Conservation (phyloP, 768 basidiomycete genomes). For the Termitomyces sp. region DNA sequence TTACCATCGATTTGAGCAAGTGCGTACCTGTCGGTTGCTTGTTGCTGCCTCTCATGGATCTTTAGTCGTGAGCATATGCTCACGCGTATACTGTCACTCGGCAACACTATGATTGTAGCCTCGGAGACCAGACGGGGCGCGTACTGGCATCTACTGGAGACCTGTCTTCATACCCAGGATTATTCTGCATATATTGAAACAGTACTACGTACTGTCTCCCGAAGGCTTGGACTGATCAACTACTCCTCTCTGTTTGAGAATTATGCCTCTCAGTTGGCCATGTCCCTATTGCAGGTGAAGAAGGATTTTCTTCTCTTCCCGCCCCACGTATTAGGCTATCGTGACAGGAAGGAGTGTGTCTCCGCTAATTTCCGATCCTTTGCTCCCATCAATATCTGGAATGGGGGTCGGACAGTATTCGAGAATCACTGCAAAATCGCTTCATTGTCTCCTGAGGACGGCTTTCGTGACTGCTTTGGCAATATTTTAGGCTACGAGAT, state of each 20-base stretch:
- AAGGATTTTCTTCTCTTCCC: slow-evolving; percentile 60
- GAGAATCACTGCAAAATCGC: slow-evolving; percentile 56
- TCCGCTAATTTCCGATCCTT: slow-evolving; percentile 61
- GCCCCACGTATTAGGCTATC: slow-evolving; percentile 71
- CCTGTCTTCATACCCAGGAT: slow-evolving; percentile 34
- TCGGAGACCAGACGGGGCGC: slow-evolving; percentile 73
- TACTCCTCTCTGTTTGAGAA: slow-evolving; percentile 66
- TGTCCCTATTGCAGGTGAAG: slow-evolving; percentile 47
- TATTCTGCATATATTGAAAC: slow-evolving; percentile 39
- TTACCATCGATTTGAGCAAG: slow-evolving; percentile 43
- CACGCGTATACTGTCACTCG: slow-evolving; percentile 64
- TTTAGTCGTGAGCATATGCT: slow-evolving; percentile 69
- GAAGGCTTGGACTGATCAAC: slow-evolving; percentile 57
- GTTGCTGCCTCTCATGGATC: slow-evolving; percentile 1
- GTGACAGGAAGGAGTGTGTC: slow-evolving; percentile 59
- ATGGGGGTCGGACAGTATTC: slow-evolving; percentile 39
- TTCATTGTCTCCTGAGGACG: slow-evolving; percentile 42
- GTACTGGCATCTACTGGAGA: slow-evolving; percentile 86
- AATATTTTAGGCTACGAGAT: slow-evolving; percentile 63
- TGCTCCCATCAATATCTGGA: slow-evolving; percentile 60
- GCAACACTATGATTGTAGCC: slow-evolving; percentile 75
- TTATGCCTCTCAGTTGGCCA: slow-evolving; percentile 74
- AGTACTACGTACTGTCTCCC: slow-evolving; percentile 56
- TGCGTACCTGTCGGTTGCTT: slow-evolving; percentile 24
- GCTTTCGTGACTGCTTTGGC: slow-evolving; percentile 58